A percentile compares a stretch with the other conserved stretches of the same genome.
Evolutionary conservation across 129 eudicot species (phyloP).

Genomic region (Apium graveolens): DNA sequence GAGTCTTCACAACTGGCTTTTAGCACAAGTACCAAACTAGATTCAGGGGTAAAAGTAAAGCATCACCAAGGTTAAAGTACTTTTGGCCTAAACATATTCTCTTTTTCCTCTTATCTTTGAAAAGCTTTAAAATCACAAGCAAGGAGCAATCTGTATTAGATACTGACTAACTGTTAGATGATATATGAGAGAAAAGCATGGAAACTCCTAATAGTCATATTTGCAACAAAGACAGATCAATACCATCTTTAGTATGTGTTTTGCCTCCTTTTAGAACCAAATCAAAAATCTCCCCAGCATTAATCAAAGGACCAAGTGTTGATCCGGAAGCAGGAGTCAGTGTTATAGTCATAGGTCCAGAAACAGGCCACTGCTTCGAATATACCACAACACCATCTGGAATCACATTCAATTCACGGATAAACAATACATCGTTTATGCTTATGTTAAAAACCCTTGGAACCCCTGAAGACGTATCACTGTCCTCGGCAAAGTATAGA

Average conservation of each 20-base stretch:
- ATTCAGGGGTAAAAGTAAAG: conserved; percentile 1
- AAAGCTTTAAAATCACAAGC: neutral
- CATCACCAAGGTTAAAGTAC: conserved; percentile 1
- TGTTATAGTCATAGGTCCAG: conserved; percentile 46
- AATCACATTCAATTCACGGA: conserved; percentile 34
- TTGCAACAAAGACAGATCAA: conserved; percentile 2
- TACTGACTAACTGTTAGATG: neutral
- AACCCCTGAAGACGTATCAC: conserved; percentile 24
- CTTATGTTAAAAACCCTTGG: conserved; percentile 36
- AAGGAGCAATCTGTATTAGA: neutral
- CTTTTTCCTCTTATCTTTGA: neutral
- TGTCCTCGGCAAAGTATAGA: conserved; percentile 67
- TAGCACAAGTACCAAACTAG: neutral
- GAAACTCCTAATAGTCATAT: conserved; percentile 4
- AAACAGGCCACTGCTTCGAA: conserved; percentile 58
- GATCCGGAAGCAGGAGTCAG: conserved; percentile 51
- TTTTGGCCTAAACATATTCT: neutral
- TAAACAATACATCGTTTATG: conserved; percentile 38
- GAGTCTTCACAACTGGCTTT: neutral
- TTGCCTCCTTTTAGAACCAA: conserved; percentile 47
- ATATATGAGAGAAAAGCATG: neutral
- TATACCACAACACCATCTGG: conserved; percentile 52
- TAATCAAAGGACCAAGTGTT: conserved; percentile 36
- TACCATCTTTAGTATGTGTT: conserved; percentile 67
- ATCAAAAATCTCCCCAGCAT: conserved; percentile 53